Percentiles rank a stretch among this genome's conserved stretches.
These are phyloP conservation scores for Teratosphaeria viscida DNA, from an alignment of 2,329 filamentous ascomycete species.

Conservation along the genomic window DNA sequence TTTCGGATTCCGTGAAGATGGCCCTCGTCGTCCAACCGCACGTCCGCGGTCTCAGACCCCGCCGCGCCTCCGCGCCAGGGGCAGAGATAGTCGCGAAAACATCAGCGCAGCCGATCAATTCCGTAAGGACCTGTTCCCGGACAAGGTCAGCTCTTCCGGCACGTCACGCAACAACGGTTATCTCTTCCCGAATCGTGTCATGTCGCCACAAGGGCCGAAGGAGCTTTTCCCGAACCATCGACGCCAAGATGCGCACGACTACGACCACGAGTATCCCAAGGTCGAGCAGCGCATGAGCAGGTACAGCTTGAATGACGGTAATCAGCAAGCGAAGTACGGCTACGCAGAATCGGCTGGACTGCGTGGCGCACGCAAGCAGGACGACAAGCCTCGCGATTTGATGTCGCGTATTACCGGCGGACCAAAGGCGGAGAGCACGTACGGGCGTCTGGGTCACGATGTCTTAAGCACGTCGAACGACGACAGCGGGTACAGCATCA, in stretches of 20 bases:
- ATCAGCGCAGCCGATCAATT: conserved; percentile 13
- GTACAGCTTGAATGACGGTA: conserved; percentile 14
- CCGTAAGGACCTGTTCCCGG: conserved; percentile 32
- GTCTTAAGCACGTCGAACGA: neutral
- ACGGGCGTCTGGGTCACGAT: conserved; percentile 4
- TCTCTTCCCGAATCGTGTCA: conserved; percentile 16
- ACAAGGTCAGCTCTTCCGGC: conserved; percentile 9
- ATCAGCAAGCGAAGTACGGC: conserved; percentile 4
- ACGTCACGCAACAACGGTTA: conserved; percentile 7
- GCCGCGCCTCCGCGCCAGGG: conserved; percentile 9
- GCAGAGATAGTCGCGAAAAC: conserved; percentile 10
- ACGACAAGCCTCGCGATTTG: conserved; percentile 4
- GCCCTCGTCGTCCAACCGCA: conserved; percentile 34
- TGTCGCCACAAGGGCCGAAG: conserved; percentile 5
- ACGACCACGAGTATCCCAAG: conserved; percentile 12
- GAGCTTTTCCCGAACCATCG: conserved; percentile 36
- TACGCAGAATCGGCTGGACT: conserved; percentile 1
- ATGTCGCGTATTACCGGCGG: conserved; percentile 7
- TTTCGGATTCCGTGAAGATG: conserved; percentile 40
- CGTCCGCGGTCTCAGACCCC: conserved; percentile 34
- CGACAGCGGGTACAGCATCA: conserved; percentile 25
- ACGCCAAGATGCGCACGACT: conserved; percentile 33
- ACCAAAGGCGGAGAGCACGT: conserved; percentile 6
- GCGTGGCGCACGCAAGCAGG: neutral
- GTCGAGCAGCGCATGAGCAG: conserved; percentile 15